A percentile compares a stretch with the other conserved stretches of the same genome.
These are phyloP conservation scores for Ciborinia camelliae DNA, from an alignment of 2,329 filamentous ascomycete genomes.

Conservation along the genomic window DNA sequence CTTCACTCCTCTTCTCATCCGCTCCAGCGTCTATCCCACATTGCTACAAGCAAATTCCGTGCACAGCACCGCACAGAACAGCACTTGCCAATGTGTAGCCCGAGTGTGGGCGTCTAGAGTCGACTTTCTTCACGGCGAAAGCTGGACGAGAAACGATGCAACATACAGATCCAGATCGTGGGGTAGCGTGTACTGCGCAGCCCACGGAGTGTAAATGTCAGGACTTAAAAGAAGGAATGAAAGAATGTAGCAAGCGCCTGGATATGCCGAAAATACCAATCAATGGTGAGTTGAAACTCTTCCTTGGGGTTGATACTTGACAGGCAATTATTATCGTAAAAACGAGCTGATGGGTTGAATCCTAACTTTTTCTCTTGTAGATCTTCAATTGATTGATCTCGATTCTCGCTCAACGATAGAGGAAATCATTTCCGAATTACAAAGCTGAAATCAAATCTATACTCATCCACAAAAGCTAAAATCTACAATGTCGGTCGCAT, in stretches of 20 bases:
- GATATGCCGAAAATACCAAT: not conserved
- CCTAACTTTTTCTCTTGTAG: not conserved
- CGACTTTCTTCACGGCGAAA: not conserved
- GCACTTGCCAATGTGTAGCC: conserved; percentile 1
- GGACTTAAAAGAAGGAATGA: not conserved
- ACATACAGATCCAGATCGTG: not conserved
- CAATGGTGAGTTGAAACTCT: too few species aligned
- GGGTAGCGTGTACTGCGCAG: not conserved
- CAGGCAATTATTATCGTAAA: not conserved
- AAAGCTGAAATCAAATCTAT: not conserved
- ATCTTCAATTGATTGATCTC: not conserved
- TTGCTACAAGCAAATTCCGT: not conserved
- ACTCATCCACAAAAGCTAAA: not conserved
- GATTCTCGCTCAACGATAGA: not conserved
- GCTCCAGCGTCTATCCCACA: not conserved
- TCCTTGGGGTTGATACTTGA: too few species aligned
- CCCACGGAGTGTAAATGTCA: not conserved
- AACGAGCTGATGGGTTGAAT: not conserved
- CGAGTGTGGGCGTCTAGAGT: not conserved
- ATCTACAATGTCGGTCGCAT: not conserved
- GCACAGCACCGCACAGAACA: not conserved
- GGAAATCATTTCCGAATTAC: not conserved
- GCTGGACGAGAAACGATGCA: not conserved
- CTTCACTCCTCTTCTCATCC: not conserved
- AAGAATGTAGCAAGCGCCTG: not conserved